phyloP scores from a whole-genome alignment of 768 basidiomycete genomes.

The Boletus rubescentipes region DNA sequence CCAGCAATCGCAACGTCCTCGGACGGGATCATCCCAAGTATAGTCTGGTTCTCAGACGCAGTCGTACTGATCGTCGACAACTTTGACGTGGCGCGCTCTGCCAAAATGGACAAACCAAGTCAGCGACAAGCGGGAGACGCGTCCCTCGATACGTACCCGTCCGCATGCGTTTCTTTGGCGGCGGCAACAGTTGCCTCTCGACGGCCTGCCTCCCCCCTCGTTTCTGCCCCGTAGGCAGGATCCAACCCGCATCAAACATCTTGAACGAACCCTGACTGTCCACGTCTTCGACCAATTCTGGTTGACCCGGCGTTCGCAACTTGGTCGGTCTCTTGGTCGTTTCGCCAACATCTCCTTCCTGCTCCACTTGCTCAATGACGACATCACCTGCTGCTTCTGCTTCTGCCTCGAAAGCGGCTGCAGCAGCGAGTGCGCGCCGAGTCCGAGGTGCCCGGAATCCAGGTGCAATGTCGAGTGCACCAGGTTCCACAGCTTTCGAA shows the following conservation, averaged over 20 bases:
- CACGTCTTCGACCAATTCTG: constrained; percentile 63
- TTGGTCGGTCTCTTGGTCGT: constrained; percentile 30
- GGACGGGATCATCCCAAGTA: constrained; percentile 24
- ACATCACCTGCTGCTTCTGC: constrained; percentile 31
- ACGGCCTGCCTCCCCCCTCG: constrained; percentile 55
- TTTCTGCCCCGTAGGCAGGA: constrained; percentile 71
- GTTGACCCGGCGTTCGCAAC: constrained; percentile 23
- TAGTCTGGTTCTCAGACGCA: constrained; percentile 45
- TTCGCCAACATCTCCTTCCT: constrained; percentile 13
- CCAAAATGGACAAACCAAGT: background rate
- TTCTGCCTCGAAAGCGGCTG: constrained; percentile 45
- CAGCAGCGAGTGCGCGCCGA: constrained; percentile 42
- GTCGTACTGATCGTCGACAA: constrained; percentile 48
- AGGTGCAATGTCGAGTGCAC: constrained; percentile 39
- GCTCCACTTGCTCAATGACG: constrained; percentile 11
- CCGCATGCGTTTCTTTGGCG: constrained; percentile 56
- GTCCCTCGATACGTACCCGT: constrained; percentile 34
- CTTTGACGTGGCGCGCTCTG: constrained; percentile 40
- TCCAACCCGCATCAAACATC: constrained; percentile 87
- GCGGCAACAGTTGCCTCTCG: constrained; percentile 45
- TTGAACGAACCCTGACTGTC: constrained; percentile 73
- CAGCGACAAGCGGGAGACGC: background rate
- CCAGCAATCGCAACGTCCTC: constrained; percentile 27
- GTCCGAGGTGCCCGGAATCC: constrained; percentile 53
- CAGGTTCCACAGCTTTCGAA: constrained; percentile 20